Percentiles rank a stretch among this genome's conserved stretches.
These are phyloP conservation scores for Paecilomyces sp. DNA, from an alignment of 2,329 filamentous ascomycete genomes.

Conservation along the genomic window DNA sequence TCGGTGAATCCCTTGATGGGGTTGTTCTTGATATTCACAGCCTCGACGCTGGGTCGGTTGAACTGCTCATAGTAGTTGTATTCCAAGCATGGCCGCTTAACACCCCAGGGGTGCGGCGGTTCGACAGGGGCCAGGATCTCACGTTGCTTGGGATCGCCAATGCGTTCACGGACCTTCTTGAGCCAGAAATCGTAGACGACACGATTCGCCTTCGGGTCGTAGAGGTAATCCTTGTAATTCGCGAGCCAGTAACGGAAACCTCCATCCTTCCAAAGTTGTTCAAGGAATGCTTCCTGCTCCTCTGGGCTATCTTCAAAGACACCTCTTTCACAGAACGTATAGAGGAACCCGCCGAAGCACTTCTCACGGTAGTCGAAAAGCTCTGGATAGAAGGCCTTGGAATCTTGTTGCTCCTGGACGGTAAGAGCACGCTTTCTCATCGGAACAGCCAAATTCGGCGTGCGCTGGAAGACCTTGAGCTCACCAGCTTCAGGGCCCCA, in stretches of 20 bases:
- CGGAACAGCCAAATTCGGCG: constrained; percentile 57
- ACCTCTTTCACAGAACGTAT: constrained; percentile 45
- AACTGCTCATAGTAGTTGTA: constrained; percentile 46
- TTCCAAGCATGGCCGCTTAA: constrained; percentile 46
- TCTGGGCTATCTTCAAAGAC: constrained; percentile 47
- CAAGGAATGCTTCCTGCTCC: constrained; percentile 43
- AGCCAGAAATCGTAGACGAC: constrained; percentile 52
- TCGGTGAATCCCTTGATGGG: constrained; percentile 33
- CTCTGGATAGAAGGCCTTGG: constrained; percentile 36
- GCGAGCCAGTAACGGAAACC: constrained; percentile 49
- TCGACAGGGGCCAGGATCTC: constrained; percentile 49
- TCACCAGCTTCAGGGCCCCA: constrained; percentile 47
- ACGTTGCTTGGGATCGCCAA: constrained; percentile 43
- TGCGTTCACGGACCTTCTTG: constrained; percentile 44
- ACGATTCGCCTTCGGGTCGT: constrained; percentile 42
- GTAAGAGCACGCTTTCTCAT: constrained; percentile 49
- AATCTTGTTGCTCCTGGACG: constrained; percentile 42
- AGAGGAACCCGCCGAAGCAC: constrained; percentile 52
- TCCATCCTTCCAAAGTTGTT: constrained; percentile 44
- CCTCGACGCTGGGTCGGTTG: constrained; percentile 40
- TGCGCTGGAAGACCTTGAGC: constrained; percentile 53
- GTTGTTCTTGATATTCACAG: constrained; percentile 39
- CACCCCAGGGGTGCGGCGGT: constrained; percentile 49
- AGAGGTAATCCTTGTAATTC: constrained; percentile 46
- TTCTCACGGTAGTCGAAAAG: constrained; percentile 46